Evolutionary conservation across 2,329 filamentous ascomycete species (phyloP).

Genomic region (Cladophialophora immunda): DNA sequence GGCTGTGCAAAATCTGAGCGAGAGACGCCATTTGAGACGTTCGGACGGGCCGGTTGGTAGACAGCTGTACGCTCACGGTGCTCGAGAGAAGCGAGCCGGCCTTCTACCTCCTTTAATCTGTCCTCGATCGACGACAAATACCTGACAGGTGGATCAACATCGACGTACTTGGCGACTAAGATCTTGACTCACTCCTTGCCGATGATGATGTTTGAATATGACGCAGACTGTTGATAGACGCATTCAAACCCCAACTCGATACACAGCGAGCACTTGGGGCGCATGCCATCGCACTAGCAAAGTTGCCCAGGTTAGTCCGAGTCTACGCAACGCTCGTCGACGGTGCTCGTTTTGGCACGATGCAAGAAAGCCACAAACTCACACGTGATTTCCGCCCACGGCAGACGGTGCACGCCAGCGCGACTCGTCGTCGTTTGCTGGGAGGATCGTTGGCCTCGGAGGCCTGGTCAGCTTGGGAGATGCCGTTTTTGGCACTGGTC

Average conservation of each 20-base stretch:
- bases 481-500: slow-evolving; percentile 11
- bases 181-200: slow-evolving; percentile 23
- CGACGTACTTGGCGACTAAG: neutral
- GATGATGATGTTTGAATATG: slow-evolving; percentile 21
- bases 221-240: slow-evolving; percentile 44
- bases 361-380: neutral
- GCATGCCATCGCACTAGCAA: slow-evolving; percentile 37
- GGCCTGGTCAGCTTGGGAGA: slow-evolving; percentile 10
- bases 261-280: slow-evolving; percentile 54
- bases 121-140: slow-evolving; percentile 24
- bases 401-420: slow-evolving; percentile 23
- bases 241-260: slow-evolving; percentile 53
- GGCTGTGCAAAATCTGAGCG: slow-evolving; percentile 2
- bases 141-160: slow-evolving; percentile 5
- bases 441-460: slow-evolving; percentile 14
- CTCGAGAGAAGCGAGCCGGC: slow-evolving; percentile 20
- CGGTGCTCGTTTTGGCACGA: neutral
- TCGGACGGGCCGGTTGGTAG: neutral
- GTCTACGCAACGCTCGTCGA: neutral
- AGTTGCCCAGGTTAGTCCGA: neutral
- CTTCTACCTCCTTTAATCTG: slow-evolving; percentile 24
- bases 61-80: neutral
- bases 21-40: slow-evolving; percentile 14
- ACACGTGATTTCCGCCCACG: slow-evolving; percentile 27
- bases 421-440: slow-evolving; percentile 26